phyloP scores from a whole-genome alignment of 2,329 filamentous ascomycete genomes.

The Aspergillus oerlinghausenensis region DNA sequence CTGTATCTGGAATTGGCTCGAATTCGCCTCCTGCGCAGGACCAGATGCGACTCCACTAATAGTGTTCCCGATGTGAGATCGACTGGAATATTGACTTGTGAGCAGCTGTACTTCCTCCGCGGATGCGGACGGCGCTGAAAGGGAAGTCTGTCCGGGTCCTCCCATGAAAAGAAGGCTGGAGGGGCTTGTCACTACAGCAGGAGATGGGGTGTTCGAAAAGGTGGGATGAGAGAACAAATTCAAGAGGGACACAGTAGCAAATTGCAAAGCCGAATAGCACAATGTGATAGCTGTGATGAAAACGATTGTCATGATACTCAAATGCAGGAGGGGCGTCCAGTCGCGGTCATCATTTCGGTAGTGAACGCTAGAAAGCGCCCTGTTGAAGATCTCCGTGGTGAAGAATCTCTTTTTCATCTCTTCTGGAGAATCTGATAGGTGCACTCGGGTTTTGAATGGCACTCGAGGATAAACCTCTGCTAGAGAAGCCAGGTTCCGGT shows the following conservation, averaged over 20 bases:
- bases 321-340: slow-evolving; percentile 23
- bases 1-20: slow-evolving; percentile 48
- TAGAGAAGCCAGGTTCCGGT: slow-evolving; percentile 44
- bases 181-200: slow-evolving; percentile 13
- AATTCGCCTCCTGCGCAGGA: slow-evolving; percentile 21
- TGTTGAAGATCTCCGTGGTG: slow-evolving; percentile 23
- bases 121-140: slow-evolving; percentile 19
- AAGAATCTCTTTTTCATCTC: slow-evolving; percentile 8
- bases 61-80: slow-evolving; percentile 23
- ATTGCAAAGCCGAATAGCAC: slow-evolving; percentile 27
- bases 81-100: slow-evolving; percentile 11
- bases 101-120: slow-evolving; percentile 15
- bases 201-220: slow-evolving; percentile 16
- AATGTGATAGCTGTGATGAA: slow-evolving; percentile 26
- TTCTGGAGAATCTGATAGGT: slow-evolving; percentile 5
- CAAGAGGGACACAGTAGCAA: slow-evolving; percentile 19
- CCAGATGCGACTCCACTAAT: slow-evolving; percentile 21
- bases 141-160: slow-evolving; percentile 18
- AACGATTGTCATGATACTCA: slow-evolving; percentile 25
- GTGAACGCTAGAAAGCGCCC: slow-evolving; percentile 19
- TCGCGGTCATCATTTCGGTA: slow-evolving; percentile 19
- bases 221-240: slow-evolving; percentile 23
- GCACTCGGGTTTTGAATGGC: slow-evolving; percentile 14
- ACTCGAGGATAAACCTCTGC: slow-evolving; percentile 29
- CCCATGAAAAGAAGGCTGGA: slow-evolving; percentile 19